Evolutionary conservation across 208 protist genomes (phyloP), one percentile per base, ranked within the genome.

Genomic region (Willaertia magna): DNA sequence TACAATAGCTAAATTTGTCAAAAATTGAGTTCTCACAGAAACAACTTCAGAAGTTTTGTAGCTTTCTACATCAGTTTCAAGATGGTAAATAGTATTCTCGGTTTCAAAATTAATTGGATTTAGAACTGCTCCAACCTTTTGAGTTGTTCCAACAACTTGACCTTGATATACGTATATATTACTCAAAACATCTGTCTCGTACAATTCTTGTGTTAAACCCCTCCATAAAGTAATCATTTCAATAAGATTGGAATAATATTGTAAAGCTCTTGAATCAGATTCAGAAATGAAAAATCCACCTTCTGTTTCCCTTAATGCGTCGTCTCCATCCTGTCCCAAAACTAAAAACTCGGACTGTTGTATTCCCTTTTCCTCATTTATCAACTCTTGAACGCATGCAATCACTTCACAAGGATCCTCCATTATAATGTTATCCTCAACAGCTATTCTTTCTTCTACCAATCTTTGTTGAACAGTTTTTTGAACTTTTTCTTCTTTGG

Each of bases 111-210:
- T 74, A 1, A 90, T 89, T 12, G 51, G 74, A 1, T 87, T 85
- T 18, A 90, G 34, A 22, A 86, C n/a, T 49, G 82, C 3, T 22
- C 11, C 75, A 1, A 91, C 81, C 2, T 81, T 16, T 67, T 67
- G 55, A 11, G 43, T n/a, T 79, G n/a, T 11, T 85, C 89, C 84
- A 90, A 75, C 43, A 0, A 76, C 4, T 2, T 40, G 26, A 16
- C 47, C 89, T 75, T 92, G 89, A 30, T 87, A 30, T 1, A 40
- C 34, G 85, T 91, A 87, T 11, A 89, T 22, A 12, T 12, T 49
- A 48, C 48, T 90, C 46, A 91, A 88, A 47, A 91, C 39, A 47
- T 91, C 89, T 30, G 82, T 88, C 42, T 88, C 48, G 59, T 88
- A 88, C 9, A 91, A 79, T 47, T 52, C 26, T 22, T 86, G 18